Conservation (phyloP, 257 asterid species). For the Solanum chilense region DNA sequence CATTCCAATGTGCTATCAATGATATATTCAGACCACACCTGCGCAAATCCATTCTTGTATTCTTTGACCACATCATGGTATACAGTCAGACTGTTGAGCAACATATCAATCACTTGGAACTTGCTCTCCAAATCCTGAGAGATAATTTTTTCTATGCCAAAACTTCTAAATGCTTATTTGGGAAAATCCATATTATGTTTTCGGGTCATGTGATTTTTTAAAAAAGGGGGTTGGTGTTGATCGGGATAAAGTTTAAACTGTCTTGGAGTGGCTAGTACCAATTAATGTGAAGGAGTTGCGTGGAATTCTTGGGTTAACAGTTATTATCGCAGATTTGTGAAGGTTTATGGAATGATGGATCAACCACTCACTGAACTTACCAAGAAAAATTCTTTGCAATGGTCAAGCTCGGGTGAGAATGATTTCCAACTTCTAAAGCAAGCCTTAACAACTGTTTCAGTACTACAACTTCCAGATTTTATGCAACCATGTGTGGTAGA, state of each 20-base stretch:
- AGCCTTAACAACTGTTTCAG: too few relatives aligned
- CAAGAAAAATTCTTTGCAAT: too few relatives aligned
- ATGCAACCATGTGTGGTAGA: too few relatives aligned
- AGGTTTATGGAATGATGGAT: too few relatives aligned
- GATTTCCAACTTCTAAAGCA: too few relatives aligned
- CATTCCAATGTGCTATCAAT: not conserved
- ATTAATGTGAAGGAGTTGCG: not conserved
- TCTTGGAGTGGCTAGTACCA: not conserved
- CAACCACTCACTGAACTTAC: too few relatives aligned
- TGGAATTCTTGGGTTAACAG: not conserved
- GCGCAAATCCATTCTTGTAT: not conserved
- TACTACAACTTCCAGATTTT: too few relatives aligned
- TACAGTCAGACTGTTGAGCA: not conserved
- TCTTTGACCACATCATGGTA: not conserved
- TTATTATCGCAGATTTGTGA: too few relatives aligned
- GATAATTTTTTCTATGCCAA: not conserved
- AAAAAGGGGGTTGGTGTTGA: not conserved
- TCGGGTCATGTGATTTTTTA: not conserved
- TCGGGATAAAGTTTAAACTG: not conserved
- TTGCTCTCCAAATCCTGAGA: not conserved
- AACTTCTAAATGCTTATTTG: not conserved
- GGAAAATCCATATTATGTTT: not conserved
- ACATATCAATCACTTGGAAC: not conserved
- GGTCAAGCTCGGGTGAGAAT: too few relatives aligned
- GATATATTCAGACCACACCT: not conserved